Conservation (phyloP, 2,329 filamentous ascomycete species). For the Knufia fluminis region DNA sequence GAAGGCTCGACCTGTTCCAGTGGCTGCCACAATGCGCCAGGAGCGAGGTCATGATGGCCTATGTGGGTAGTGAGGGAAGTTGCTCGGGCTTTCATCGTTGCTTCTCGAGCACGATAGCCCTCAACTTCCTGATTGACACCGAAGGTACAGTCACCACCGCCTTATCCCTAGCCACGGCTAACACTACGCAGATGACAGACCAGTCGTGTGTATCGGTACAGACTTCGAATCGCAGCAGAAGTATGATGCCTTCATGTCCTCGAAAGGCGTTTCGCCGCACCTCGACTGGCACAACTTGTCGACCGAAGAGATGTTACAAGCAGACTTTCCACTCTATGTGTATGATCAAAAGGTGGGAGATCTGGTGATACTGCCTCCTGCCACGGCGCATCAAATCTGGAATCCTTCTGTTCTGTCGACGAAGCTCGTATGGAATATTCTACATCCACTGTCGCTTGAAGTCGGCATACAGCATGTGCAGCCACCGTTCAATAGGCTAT, state of each 20-base stretch:
- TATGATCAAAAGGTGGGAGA: slow-evolving; percentile 29
- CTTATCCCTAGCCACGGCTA: neutral
- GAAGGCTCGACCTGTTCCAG: slow-evolving; percentile 29
- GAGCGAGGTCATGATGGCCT: slow-evolving; percentile 32
- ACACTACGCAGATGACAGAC: slow-evolving; percentile 15
- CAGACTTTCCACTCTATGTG: slow-evolving; percentile 30
- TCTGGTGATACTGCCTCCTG: slow-evolving; percentile 30
- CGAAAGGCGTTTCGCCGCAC: slow-evolving; percentile 28
- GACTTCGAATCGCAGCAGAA: slow-evolving; percentile 27
- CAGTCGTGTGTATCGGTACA: slow-evolving; percentile 29
- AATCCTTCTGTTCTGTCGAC: slow-evolving; percentile 28
- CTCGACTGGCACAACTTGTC: slow-evolving; percentile 29
- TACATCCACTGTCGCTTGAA: slow-evolving; percentile 28
- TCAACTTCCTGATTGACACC: slow-evolving; percentile 29
- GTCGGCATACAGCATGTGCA: slow-evolving; percentile 30
- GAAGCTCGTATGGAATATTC: slow-evolving; percentile 31
- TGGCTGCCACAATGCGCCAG: slow-evolving; percentile 28
- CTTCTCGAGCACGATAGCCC: slow-evolving; percentile 30
- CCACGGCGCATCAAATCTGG: slow-evolving; percentile 31
- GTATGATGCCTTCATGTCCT: slow-evolving; percentile 29
- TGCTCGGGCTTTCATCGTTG: slow-evolving; percentile 31
- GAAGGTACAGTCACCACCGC: slow-evolving; percentile 21
- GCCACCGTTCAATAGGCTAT: slow-evolving; percentile 28
- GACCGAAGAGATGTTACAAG: slow-evolving; percentile 25
- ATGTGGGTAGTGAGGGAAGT: slow-evolving; percentile 28